phyloP scores from a whole-genome alignment of 108 stramenopile species.

The Nitzschia sp. region DNA sequence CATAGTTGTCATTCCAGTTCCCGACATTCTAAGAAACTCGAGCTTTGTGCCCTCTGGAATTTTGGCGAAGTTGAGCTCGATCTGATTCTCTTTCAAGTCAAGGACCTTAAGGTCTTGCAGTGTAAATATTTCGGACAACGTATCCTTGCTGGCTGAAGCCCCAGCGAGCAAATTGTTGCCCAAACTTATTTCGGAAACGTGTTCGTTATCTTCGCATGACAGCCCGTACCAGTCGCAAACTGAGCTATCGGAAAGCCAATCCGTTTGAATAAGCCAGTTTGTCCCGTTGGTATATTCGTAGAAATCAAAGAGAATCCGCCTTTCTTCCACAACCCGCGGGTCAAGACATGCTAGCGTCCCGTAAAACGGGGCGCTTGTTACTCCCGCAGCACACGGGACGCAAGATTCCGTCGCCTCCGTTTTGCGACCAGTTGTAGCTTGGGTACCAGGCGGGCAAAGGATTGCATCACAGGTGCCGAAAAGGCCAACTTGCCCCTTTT shows the following conservation, averaged over 20 bases:
- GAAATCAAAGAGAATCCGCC: conserved; percentile 53
- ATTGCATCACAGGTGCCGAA: conserved; percentile 61
- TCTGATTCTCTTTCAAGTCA: conserved; percentile 26
- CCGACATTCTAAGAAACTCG: conserved; percentile 51
- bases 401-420: conserved; percentile 42
- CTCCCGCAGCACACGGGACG: conserved; percentile 41
- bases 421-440: conserved; percentile 47
- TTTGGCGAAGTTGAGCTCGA: conserved; percentile 50
- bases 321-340: conserved; percentile 26
- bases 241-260: conserved; percentile 23
- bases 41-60: conserved; percentile 46
- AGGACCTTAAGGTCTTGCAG: conserved; percentile 15
- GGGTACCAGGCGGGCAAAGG: conserved; percentile 67
- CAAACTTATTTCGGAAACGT: conserved; percentile 54
- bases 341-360: conserved; percentile 39
- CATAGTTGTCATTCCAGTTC: conserved; percentile 50
- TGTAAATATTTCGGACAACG: conserved; percentile 3
- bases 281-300: conserved; percentile 56
- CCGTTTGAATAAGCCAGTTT: conserved; percentile 37
- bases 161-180: conserved; percentile 44
- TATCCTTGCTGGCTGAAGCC: background rate
- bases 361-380: conserved; percentile 39
- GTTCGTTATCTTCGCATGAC: conserved; percentile 48
- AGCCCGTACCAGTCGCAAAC: conserved; percentile 70
- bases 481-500: conserved; percentile 37